Evolutionary conservation across 805 yeast species (phyloP).

Genomic region (Ascoidea rubescens): DNA sequence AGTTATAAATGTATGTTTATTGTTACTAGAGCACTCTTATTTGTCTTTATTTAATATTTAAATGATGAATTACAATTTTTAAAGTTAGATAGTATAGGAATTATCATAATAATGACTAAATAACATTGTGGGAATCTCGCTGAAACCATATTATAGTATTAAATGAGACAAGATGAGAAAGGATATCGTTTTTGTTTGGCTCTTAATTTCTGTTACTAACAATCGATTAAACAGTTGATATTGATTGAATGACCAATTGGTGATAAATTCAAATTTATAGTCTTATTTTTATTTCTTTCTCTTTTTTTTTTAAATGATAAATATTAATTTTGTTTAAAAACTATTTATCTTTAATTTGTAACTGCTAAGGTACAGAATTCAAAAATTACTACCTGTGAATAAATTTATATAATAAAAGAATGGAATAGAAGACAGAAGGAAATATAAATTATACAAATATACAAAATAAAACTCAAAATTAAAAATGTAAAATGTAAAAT

Average conservation of each 20-base stretch:
- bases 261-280: too few relatives aligned
- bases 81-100: slow-evolving; percentile 33
- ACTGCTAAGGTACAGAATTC: too few relatives aligned
- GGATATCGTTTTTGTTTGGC: not conserved
- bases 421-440: too few relatives aligned
- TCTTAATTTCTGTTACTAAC: not conserved
- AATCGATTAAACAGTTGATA: too few relatives aligned
- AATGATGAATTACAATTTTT: slow-evolving; percentile 15
- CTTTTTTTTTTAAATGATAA: not conserved
- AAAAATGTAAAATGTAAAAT: too few relatives aligned
- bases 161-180: not conserved
- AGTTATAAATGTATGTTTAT: not conserved
- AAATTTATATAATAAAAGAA: too few relatives aligned
- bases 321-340: too few relatives aligned
- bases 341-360: not conserved
- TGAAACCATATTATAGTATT: slow-evolving; percentile 2
- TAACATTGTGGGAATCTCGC: slow-evolving; percentile 12
- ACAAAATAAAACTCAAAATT: too few relatives aligned
- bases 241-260: not conserved
- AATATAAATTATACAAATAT: too few relatives aligned
- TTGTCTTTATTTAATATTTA: not conserved
- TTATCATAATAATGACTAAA: slow-evolving; percentile 19
- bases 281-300: not conserved
- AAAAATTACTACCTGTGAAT: too few relatives aligned
- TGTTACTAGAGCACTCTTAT: not conserved